Base-by-base conservation (phyloP, 805 yeast genomes). In the Starmerella vaccinii region DNA sequence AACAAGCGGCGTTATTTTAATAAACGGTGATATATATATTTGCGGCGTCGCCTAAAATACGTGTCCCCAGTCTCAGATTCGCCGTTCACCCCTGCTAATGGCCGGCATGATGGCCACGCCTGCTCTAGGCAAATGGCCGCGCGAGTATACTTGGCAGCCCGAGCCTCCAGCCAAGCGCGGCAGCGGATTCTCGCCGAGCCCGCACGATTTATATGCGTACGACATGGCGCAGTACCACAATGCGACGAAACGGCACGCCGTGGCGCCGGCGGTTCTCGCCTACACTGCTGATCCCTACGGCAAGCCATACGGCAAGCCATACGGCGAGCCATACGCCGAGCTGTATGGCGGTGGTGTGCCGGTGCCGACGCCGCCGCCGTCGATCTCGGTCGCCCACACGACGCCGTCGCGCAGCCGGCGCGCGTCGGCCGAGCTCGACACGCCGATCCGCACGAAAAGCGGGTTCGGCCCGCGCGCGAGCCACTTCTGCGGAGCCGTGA, bases 401-500 rank as follows among this genome's bases (percentile, higher is more conserved):
- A 23, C n/a, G 22, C 22, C 38, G n/a, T 9, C 13, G 5, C 38
- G 22, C 22, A 5, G 22, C 13, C 5, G 30, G 21, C 22, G 24
- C 19, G 6, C 15, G 42, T n/a, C 27, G 21, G 10, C 22, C 34
- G 18, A 40, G 7, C 13, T 40, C 3, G 24, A 40, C n/a, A 23
- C 32, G 33, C 44, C 34, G 22, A 40, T 40, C 24, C 44, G 44
- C n/a, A 40, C 34, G n/a, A 26, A 27, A 7, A 23, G 24, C 6
- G 33, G 15, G n/a, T 6, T 6, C n/a, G 44, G 44, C 4, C 48
- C 44, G 21, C 22, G 9, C 3, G 47, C 50, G 5, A 55, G 56
- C 15, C 52, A 49, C 5, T 37, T 51, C 22, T 43, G 53, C 13
- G 59, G 54, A 1, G 53, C 56, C 4, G 34, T 56, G 8, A 24